Base-by-base conservation (phyloP, 78 protist genomes). In the Guillardia theta region DNA sequence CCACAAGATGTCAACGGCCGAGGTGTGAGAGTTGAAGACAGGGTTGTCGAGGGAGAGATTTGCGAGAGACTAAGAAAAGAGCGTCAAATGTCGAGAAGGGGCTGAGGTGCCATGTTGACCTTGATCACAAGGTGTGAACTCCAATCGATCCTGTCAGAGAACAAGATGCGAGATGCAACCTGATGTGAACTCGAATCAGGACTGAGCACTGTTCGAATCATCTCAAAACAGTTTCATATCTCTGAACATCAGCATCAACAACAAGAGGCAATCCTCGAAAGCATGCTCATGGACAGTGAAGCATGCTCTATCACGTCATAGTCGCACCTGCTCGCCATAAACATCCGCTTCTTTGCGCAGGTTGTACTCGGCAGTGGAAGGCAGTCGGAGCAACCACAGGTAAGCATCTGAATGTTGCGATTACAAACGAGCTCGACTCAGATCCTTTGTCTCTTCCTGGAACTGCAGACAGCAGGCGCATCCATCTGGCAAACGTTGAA, bases 1-100 rank as follows among this genome's bases (percentile, higher is more conserved):
- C 93, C 93, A 88, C 41, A 88, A 64, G 45, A 88, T 88, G 93
- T 88, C 93, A 45, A 88, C 76, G 54, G 48, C 93, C 70, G 93
- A 48, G 47, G 62, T 48, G 62, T 88, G 93, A 36, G 93, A 41
- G 64, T 88, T 88, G 93, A 88, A 88, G 93, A 78, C 53, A 8
- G 90, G 90, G 33, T 43, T 78, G 48, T 78, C 90, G 90, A 78
- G 44, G 15, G 90, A 44, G 24, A 78, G 90, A 30, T 78, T 78
- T 18, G 90, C 90, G 33, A 37, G 45, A 9, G 90, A n/a, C n/a
- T n/a, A n/a, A n/a, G n/a, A n/a, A n/a, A n/a, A n/a, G n/a, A n/a
- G n/a, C n/a, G n/a, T n/a, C n/a, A n/a, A n/a, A n/a, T n/a, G n/a
- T n/a, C n/a, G n/a, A n/a, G n/a, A n/a, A n/a, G n/a, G n/a, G n/a